phyloP scores from a whole-genome alignment of 345 rosid species.

The Pugionium dolabratum region DNA sequence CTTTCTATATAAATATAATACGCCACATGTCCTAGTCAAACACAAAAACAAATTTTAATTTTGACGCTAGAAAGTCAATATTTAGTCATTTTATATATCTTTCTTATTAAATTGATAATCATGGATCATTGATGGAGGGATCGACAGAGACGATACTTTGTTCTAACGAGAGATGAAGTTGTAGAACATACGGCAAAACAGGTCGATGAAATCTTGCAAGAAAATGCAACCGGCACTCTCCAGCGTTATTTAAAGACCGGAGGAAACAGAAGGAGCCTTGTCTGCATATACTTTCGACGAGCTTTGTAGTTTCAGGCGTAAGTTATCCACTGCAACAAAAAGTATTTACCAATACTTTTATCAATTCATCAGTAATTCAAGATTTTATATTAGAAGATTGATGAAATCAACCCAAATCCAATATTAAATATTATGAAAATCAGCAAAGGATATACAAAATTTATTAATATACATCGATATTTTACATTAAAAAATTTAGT shows the following conservation, averaged over 20 bases:
- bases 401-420: too few species aligned
- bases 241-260: slow-evolving; percentile 6
- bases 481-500: too few species aligned
- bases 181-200: slow-evolving; percentile 9
- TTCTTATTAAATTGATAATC: not conserved
- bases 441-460: too few species aligned
- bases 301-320: not conserved
- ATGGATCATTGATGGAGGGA: slow-evolving; percentile 13
- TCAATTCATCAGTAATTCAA: slow-evolving; percentile 17
- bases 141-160: slow-evolving; percentile 11
- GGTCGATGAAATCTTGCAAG: slow-evolving; percentile 23
- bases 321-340: not conserved
- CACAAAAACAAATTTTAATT: not conserved
- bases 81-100: not conserved
- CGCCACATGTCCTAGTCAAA: slow-evolving; percentile 10
- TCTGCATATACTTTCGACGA: not conserved
- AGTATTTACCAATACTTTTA: slow-evolving; percentile 23
- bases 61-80: not conserved
- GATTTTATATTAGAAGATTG: not conserved
- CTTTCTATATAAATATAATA: not conserved
- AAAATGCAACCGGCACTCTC: not conserved
- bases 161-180: slow-evolving; percentile 9
- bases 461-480: too few species aligned
- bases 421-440: too few species aligned
- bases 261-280: not conserved